Percentiles rank a stretch among this genome's conserved stretches.
Evolutionary conservation across 2,329 filamentous ascomycete species (phyloP).

Genomic region (Pseudogymnoascus sp.): DNA sequence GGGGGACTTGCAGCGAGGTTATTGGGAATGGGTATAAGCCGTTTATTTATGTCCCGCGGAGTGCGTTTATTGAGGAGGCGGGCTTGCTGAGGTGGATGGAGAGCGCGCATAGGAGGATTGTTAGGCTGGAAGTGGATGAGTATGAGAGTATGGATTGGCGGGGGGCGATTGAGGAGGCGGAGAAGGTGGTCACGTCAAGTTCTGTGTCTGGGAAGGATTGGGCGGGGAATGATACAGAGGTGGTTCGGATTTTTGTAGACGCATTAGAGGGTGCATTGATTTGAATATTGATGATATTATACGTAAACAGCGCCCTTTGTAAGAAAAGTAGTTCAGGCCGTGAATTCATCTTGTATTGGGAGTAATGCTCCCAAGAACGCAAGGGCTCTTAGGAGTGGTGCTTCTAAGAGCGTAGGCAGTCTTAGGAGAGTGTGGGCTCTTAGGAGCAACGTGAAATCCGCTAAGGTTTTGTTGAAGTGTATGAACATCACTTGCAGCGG

Average conservation of each 20-base stretch:
- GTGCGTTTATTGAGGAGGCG: conserved; percentile 16
- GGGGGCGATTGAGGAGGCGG: conserved; percentile 10
- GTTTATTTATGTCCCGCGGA: conserved; percentile 14
- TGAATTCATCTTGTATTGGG: too few species aligned
- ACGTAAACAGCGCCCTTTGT: neutral
- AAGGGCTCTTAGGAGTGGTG: too few species aligned
- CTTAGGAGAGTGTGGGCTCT: too few species aligned
- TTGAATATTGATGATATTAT: neutral
- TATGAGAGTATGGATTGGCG: conserved; percentile 11
- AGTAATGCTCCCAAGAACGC: too few species aligned
- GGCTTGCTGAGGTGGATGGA: conserved; percentile 16
- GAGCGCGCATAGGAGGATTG: conserved; percentile 13
- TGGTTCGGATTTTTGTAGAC: conserved; percentile 10
- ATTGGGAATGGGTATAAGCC: conserved; percentile 17
- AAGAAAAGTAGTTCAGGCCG: neutral
- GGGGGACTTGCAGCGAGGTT: conserved; percentile 17
- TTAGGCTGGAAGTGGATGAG: conserved; percentile 13
- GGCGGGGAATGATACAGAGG: conserved; percentile 9
- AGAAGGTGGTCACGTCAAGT: conserved; percentile 3
- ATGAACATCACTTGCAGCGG: too few species aligned
- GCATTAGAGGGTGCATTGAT: conserved; percentile 10
- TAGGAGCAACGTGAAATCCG: too few species aligned
- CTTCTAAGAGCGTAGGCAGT: too few species aligned
- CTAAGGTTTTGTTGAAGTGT: too few species aligned
- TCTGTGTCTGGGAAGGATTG: conserved; percentile 8